Percentiles rank a stretch among this genome's conserved stretches.
Conservation (phyloP, 1,284 basidiomycete genomes). For the Lentinula novae-zelandiae region DNA sequence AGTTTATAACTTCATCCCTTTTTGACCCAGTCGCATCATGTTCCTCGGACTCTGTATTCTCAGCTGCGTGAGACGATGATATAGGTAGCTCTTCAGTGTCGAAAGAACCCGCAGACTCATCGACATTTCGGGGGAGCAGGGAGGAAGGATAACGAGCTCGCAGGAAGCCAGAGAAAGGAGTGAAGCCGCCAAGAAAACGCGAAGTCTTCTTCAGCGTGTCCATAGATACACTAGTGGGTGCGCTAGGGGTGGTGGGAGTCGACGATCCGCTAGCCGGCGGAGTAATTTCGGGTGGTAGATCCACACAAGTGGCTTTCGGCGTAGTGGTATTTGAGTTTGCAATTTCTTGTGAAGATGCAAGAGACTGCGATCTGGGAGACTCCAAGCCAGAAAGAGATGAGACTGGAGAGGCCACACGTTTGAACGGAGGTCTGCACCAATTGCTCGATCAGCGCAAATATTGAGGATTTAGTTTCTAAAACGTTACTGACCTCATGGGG, state of each 20-base stretch:
- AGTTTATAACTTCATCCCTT: neutral
- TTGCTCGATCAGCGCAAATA: neutral
- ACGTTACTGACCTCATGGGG: conserved; percentile 38
- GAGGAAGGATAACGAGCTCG: conserved; percentile 54
- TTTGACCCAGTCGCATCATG: conserved; percentile 37
- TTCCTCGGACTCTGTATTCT: conserved; percentile 16
- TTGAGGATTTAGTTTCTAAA: neutral
- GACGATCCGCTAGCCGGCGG: conserved; percentile 48
- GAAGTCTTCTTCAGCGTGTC: conserved; percentile 34
- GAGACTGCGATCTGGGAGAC: conserved; percentile 25
- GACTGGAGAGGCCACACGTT: conserved; percentile 10
- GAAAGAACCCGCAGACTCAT: conserved; percentile 11
- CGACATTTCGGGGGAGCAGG: conserved; percentile 9
- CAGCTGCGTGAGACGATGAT: neutral
- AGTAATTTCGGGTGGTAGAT: conserved; percentile 31
- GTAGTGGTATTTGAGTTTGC: conserved; percentile 24
- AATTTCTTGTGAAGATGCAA: conserved; percentile 5
- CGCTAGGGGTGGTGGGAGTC: conserved; percentile 48
- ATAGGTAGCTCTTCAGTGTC: conserved; percentile 21
- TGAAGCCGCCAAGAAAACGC: conserved; percentile 51
- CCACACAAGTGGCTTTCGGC: conserved; percentile 32
- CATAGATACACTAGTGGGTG: conserved; percentile 36
- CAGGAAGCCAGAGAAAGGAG: conserved; percentile 62
- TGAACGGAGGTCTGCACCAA: conserved; percentile 5
- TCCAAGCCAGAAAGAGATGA: conserved; percentile 18